These are phyloP conservation scores for Lepiota brunneoincarnata DNA, from an alignment of 768 basidiomycete species.

Conservation along the genomic window DNA sequence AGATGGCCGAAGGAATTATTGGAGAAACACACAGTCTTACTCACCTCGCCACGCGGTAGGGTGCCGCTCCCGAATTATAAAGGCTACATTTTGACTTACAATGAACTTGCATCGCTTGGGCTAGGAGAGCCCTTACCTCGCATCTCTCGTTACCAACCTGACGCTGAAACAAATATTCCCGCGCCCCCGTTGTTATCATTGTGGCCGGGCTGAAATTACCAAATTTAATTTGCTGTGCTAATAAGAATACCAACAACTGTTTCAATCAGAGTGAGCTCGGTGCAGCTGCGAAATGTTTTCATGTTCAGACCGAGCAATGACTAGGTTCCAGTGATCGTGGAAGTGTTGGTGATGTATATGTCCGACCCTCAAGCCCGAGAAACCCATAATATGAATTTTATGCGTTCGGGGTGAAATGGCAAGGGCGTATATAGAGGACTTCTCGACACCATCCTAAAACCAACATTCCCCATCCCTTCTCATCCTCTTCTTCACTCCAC, in stretches of 20 bases:
- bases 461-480: neutral
- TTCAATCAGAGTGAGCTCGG: neutral
- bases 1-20: too few relatives aligned
- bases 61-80: too few relatives aligned
- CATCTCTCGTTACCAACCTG: constrained; percentile 1
- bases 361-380: neutral
- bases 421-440: too few relatives aligned
- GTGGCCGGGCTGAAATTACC: neutral
- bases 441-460: too few relatives aligned
- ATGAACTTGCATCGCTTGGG: neutral
- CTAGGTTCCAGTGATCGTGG: neutral
- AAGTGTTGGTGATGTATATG: neutral
- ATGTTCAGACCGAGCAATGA: neutral
- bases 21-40: too few relatives aligned
- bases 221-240: neutral
- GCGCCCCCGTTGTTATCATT: neutral
- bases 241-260: neutral
- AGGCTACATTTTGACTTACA: too few relatives aligned
- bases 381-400: neutral
- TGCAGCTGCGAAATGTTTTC: neutral
- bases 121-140: neutral
- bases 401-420: too few relatives aligned
- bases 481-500: neutral
- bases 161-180: constrained; percentile 8
- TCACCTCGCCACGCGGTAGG: too few relatives aligned